Evolutionary conservation across 1,284 basidiomycete genomes (phyloP), one percentile per base, ranked within the genome.

Genomic region (Trametes polyzona): DNA sequence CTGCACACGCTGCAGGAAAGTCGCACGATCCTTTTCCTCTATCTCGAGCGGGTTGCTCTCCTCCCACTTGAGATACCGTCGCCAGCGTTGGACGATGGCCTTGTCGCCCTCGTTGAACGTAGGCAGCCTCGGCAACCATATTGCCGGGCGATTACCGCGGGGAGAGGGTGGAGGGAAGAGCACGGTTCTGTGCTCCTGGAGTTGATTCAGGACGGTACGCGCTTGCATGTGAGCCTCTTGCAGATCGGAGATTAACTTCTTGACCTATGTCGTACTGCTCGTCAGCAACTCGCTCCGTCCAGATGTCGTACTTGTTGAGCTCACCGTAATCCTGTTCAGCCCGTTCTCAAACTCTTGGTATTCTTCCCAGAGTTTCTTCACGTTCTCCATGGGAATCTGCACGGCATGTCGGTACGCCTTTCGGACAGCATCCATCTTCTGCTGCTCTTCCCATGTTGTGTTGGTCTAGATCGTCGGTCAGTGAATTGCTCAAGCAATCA

Each of bases 341-440:
- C 83, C 83, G 58, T 87, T 95, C 73, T 99, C 97, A 69, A 98
- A 99, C 0, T 89, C 79, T 72, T 98, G 96, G 65, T 96, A 92
- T 52, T 97, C 94, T 69, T 92, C 88, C 97, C 97, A 99, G 39
- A 99, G 82, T 39, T 82, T 80, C 74, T 98, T 96, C 65, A 99
- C 87, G 67, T 95, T 96, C 72, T 95, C 89, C 64, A 98, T 82
- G 0, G 97, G 97, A 21, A 97, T 93, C 66, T 93, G 91, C 29
- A 98, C 91, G 0, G 94, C 96, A 47, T 93, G 86, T 68, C 97
- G 95, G 74, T 96, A 98, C 3, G 93, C 87, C 70, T 93, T 94
- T 53, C 96, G 88, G 3, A 99, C 79, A 4, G 87, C 84, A 67
- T 98, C 96, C 87, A 95, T 95, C 73, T 96, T 95, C 71, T 96